Percentiles rank a stretch among this genome's conserved stretches.
Evolutionary conservation across 1,139 yeast genomes (phyloP).

Genomic region (Suhomyces maxii): DNA sequence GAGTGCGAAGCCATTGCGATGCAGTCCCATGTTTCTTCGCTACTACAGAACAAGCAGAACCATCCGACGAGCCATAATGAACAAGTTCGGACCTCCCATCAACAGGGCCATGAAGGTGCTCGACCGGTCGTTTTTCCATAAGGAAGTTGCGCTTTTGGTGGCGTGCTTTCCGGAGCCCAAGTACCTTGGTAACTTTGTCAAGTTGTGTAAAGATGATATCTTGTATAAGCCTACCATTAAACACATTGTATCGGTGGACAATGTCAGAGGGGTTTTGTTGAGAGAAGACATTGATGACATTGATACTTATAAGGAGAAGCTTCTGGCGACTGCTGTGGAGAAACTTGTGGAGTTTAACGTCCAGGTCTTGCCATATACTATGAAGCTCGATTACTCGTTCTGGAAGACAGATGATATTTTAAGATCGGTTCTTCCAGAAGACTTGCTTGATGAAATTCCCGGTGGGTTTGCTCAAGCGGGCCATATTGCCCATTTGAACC

Average conservation of each 20-base stretch:
- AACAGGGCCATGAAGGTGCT: constrained; percentile 63
- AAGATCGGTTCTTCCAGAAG: constrained; percentile 71
- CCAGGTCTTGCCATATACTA: constrained; percentile 50
- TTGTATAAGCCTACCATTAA: constrained; percentile 64
- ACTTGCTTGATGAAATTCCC: constrained; percentile 72
- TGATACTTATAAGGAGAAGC: constrained; percentile 33
- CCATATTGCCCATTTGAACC: constrained; percentile 90
- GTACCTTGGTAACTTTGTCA: constrained; percentile 55
- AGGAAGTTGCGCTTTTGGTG: constrained; percentile 58
- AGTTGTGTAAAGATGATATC: constrained; percentile 53
- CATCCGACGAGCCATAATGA: constrained; percentile 18
- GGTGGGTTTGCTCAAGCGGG: constrained; percentile 94
- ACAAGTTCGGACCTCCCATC: constrained; percentile 61
- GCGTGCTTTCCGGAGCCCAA: constrained; percentile 71
- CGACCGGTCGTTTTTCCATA: constrained; percentile 63
- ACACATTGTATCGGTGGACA: constrained; percentile 56
- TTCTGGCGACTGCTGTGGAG: constrained; percentile 45
- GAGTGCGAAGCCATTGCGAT: not conserved
- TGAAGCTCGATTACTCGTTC: constrained; percentile 66
- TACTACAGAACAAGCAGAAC: constrained; percentile 6
- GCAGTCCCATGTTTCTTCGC: not conserved
- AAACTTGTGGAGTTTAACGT: constrained; percentile 51
- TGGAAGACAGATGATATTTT: constrained; percentile 92
- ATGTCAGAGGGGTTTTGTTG: constrained; percentile 61
- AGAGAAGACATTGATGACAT: constrained; percentile 49